Evolutionary conservation across 1,284 basidiomycete species (phyloP).

Genomic region (Cutaneotrichosporon curvatum): DNA sequence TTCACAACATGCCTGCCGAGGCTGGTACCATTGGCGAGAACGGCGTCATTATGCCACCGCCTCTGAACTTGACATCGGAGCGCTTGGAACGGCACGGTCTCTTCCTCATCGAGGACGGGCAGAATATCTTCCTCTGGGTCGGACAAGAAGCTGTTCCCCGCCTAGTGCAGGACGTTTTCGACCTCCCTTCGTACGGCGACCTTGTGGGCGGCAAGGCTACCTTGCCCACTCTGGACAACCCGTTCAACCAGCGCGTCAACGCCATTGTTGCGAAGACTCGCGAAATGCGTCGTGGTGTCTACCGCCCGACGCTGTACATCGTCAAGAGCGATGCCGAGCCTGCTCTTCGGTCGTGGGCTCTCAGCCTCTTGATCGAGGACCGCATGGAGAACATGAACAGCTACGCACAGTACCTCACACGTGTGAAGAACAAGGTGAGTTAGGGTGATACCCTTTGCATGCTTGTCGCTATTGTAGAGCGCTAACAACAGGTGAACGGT

Average conservation of each 20-base stretch:
- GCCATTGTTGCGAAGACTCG: conserved; percentile 87
- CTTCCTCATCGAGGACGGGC: conserved; percentile 94
- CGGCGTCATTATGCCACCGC: conserved; percentile 44
- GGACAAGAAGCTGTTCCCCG: conserved; percentile 94
- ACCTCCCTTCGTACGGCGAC: conserved; percentile 77
- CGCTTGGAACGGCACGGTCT: conserved; percentile 89
- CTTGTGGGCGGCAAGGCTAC: conserved; percentile 90
- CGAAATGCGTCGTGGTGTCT: conserved; percentile 70
- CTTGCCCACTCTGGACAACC: conserved; percentile 78
- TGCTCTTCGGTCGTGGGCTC: conserved; percentile 84
- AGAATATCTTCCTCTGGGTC: conserved; percentile 96
- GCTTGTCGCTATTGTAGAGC: background rate
- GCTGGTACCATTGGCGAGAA: conserved; percentile 43
- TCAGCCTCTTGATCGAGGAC: conserved; percentile 91
- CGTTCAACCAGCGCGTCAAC: conserved; percentile 87
- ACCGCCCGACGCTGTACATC: conserved; percentile 90
- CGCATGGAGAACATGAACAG: conserved; percentile 88
- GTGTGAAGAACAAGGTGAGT: conserved; percentile 65
- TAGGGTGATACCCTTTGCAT: background rate
- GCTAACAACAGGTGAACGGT: background rate
- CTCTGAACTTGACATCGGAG: conserved; percentile 89
- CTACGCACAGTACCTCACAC: conserved; percentile 85
- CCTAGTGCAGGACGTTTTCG: conserved; percentile 89
- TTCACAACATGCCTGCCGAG: conserved; percentile 77
- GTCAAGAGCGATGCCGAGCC: conserved; percentile 99